Conservation (phyloP, 78 protist genomes). For the Tieghemostelium lacteum region DNA sequence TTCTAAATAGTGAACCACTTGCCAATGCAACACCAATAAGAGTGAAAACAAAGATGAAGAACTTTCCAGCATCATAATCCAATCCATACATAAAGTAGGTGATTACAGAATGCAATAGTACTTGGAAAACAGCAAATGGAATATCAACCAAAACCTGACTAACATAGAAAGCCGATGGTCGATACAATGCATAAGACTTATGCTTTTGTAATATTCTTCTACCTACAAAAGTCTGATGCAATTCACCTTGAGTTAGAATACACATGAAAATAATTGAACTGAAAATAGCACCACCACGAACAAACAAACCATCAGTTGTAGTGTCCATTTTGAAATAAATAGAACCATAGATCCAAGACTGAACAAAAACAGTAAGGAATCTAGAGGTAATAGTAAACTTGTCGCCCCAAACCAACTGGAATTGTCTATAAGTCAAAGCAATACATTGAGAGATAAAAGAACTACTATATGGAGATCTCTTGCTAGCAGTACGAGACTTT, state of each 20-base stretch:
- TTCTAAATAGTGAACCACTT: conserved; percentile 11
- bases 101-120: conserved; percentile 30
- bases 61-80: conserved; percentile 14
- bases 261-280: conserved; percentile 19
- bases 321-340: conserved; percentile 4
- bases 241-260: conserved; percentile 1
- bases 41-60: conserved; percentile 54
- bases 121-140: conserved; percentile 16
- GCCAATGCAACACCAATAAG: conserved; percentile 38
- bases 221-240: conserved; percentile 20
- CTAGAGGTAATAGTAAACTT: conserved; percentile 31
- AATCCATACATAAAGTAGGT: conserved; percentile 68
- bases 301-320: conserved; percentile 11
- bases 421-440: conserved; percentile 38
- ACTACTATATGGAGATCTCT: conserved; percentile 8
- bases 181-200: conserved; percentile 64
- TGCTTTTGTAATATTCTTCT: conserved; percentile 66
- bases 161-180: conserved; percentile 56
- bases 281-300: conserved; percentile 64
- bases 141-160: conserved; percentile 58
- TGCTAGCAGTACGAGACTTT: conserved; percentile 32
- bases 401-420: conserved; percentile 38
- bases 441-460: conserved; percentile 33
- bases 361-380: conserved; percentile 21
- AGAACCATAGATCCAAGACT: conserved; percentile 52